Conservation (phyloP, 257 asterid genomes). For the Echium plantagineum region DNA sequence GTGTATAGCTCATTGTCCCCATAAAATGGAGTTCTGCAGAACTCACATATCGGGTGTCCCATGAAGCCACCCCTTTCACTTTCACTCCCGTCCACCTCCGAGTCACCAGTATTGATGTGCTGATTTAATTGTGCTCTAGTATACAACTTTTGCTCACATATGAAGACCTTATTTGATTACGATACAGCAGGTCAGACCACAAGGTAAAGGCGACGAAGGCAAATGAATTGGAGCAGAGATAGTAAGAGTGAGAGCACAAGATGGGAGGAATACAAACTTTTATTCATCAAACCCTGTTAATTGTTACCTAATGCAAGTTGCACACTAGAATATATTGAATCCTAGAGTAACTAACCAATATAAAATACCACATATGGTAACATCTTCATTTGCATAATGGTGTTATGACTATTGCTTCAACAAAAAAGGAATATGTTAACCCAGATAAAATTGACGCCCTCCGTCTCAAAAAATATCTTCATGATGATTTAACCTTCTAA, state of each 20-base stretch:
- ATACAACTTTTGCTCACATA: constrained; percentile 92
- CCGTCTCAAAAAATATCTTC: too few relatives aligned
- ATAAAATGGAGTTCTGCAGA: constrained; percentile 76
- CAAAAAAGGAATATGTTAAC: too few relatives aligned
- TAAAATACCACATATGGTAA: too few relatives aligned
- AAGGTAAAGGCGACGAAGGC: constrained; percentile 5
- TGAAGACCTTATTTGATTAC: constrained; percentile 49
- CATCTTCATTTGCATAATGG: too few relatives aligned
- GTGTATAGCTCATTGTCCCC: constrained; percentile 88
- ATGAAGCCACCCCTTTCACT: constrained; percentile 93
- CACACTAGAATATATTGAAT: background rate
- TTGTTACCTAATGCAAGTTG: too few relatives aligned
- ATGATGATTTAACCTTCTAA: too few relatives aligned
- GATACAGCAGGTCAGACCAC: constrained; percentile 13
- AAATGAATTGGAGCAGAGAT: background rate
- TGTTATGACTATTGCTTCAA: too few relatives aligned
- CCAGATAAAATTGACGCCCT: too few relatives aligned
- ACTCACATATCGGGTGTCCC: constrained; percentile 92
- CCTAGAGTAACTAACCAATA: background rate
- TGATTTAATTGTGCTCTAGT: constrained; percentile 72
- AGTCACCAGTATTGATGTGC: constrained; percentile 75
- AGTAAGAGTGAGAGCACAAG: background rate
- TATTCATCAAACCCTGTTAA: background rate
- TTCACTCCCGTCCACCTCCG: constrained; percentile 97
- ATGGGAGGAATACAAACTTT: background rate